These are phyloP conservation scores for Leptomonas pyrrhocoris DNA, from an alignment of 208 protist species.

Conservation along the genomic window DNA sequence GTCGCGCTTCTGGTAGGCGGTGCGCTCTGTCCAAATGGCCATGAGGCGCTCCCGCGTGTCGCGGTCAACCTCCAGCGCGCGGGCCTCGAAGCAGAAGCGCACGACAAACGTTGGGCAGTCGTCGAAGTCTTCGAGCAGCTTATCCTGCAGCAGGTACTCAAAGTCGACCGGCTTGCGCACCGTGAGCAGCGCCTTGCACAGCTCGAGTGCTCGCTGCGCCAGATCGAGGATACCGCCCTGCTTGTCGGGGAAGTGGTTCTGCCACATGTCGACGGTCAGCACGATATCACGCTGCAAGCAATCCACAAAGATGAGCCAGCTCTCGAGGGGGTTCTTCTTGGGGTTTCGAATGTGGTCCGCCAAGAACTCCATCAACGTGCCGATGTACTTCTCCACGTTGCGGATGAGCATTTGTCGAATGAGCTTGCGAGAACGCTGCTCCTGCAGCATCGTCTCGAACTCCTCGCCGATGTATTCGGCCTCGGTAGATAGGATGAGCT, in stretches of 20 bases:
- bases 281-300: conserved; percentile 69
- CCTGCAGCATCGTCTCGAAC: conserved; percentile 74
- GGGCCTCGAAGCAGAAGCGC: conserved; percentile 67
- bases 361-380: conserved; percentile 77
- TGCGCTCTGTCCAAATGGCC: conserved; percentile 67
- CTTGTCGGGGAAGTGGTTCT: conserved; percentile 35
- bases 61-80: conserved; percentile 60
- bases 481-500: conserved; percentile 83
- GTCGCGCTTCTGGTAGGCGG: conserved; percentile 78
- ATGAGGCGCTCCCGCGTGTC: conserved; percentile 69
- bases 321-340: conserved; percentile 66
- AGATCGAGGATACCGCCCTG: conserved; percentile 60
- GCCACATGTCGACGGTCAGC: conserved; percentile 65
- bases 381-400: conserved; percentile 78
- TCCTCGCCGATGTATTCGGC: conserved; percentile 87
- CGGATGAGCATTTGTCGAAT: conserved; percentile 74
- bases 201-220: conserved; percentile 55
- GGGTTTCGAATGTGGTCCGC: conserved; percentile 82
- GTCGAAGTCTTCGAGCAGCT: conserved; percentile 83
- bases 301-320: conserved; percentile 75
- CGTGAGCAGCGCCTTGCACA: conserved; percentile 61
- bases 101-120: conserved; percentile 88
- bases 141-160: conserved; percentile 70
- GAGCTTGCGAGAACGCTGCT: conserved; percentile 59
- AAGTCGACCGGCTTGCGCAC: conserved; percentile 78